Base-by-base conservation (phyloP, 192 early-diverging fungal genomes). In the Cladochytrium replicatum region DNA sequence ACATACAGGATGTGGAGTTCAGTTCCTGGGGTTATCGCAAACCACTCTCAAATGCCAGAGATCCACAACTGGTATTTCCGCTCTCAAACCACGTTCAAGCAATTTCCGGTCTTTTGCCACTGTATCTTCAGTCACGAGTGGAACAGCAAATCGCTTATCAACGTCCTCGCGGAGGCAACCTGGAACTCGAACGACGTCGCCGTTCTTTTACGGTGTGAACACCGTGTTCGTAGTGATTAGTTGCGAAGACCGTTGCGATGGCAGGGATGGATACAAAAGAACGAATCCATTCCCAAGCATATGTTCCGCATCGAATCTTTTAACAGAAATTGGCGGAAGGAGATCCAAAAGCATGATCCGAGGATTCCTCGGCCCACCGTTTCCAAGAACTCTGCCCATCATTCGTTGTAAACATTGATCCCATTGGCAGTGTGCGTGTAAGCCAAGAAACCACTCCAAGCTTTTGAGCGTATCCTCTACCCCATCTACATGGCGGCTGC, bases 401-500 rank as follows among this genome's bases (percentile, higher is more conserved):
- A 42, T 61, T 61, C 30, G 52, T 50, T 32, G 8, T 17, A 9
- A 4, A 8, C 46, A 3, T 6, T 21, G 6, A 37, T 6, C 13
- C n/a, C 9, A 5, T 21, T 29, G 3, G 26, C 24, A 5, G 24
- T n/a, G 25, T 60, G 26, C 41, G 45, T n/a, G 32, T 58, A 64
- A 9, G 49, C 17, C 6, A 23, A 34, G 43, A 66, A 64, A 3
- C 25, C 25, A 3, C 2, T 26, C 63, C 63, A 64, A 17, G 39
- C 32, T 31, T 15, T 6, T 19, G 52, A 15, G n/a, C 30, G 24
- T 61, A 64, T 21, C 62, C 25, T 3, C 46, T 60, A 41, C 63
- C 63, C 63, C 63, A 64, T 6, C 57, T 61, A 39, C 63, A 66
- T 23, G 63, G 63, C 19, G 63, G 60, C 41, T 64, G 63, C 17